Base-by-base conservation (phyloP, 345 rosid genomes). In the Orychophragmus violaceus region DNA sequence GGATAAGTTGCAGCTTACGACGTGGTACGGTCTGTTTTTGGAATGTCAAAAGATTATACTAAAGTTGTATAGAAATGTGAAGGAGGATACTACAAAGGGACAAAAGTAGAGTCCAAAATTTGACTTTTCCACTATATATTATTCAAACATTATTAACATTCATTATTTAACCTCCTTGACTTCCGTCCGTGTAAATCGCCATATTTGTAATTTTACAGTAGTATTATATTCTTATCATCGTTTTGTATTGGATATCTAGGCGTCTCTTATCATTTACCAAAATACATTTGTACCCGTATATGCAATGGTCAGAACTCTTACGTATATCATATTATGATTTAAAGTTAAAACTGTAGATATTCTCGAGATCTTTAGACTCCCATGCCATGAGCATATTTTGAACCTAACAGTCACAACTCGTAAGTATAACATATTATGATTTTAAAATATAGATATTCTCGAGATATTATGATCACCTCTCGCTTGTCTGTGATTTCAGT, bases 61-160 rank as follows among this genome's bases (percentile, higher is more conserved):
- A 36, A 32, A 71, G 69, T 54, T 44, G 44, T 17, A 4, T n/a
- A 16, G 16, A 39, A 37, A 57, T 33, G 39, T 44, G 39, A 44
- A 62, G 25, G 52, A 35, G 19, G 36, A 28, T 45, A 16, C 5
- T 21, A 44, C 48, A 62, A 69, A 48, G 46, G 22, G 71, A 65
- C 61, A 72, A 72, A 41, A 61, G 48, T 36, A 72, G 46, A 59
- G 71, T 72, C 71, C 76, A 65, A 65, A 49, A 3, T 50, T 65
- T 72, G 76, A 72, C 76, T 65, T 65, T 72, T 65, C 71, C 12
- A 37, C 44, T 27, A 4, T 4, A 48, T 21, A 57, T 18, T 63
- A 36, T 35, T 55, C 59, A 45, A 22, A 23, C 4, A 19, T 59
- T 57, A 16, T 19, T 28, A 36, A 27, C 21, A 30, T 42, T 9